Evolutionary conservation across 805 yeast species (phyloP).

Genomic region (Saturnispora ahearnii): DNA sequence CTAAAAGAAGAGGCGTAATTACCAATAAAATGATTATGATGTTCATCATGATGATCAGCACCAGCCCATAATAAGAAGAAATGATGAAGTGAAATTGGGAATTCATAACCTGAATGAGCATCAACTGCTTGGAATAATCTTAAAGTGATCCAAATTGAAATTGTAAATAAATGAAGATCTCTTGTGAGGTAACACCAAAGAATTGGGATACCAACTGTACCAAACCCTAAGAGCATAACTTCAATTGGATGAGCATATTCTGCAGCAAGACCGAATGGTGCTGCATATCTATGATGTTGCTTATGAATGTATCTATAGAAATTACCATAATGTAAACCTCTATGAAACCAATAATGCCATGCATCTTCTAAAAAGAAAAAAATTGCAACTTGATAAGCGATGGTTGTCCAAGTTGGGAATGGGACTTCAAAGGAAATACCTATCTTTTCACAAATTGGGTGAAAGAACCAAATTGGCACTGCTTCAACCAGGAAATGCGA

Average conservation of each 20-base stretch:
- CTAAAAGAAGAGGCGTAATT: slow-evolving; percentile 92
- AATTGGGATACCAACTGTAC: slow-evolving; percentile 94
- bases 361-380: slow-evolving; percentile 85
- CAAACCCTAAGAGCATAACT: slow-evolving; percentile 83
- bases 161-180: slow-evolving; percentile 80
- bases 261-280: slow-evolving; percentile 95
- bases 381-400: slow-evolving; percentile 56
- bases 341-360: slow-evolving; percentile 97
- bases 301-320: slow-evolving; percentile 92
- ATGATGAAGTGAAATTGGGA: slow-evolving; percentile 93
- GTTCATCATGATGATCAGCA: slow-evolving; percentile 96
- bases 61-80: slow-evolving; percentile 97
- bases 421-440: slow-evolving; percentile 78
- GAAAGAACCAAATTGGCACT: slow-evolving; percentile 94
- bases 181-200: slow-evolving; percentile 69
- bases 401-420: slow-evolving; percentile 59
- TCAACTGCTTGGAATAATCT: slow-evolving; percentile 95
- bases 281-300: slow-evolving; percentile 96
- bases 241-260: slow-evolving; percentile 97
- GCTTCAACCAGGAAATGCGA: slow-evolving; percentile 93
- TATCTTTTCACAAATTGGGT: slow-evolving; percentile 75
- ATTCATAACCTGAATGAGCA: slow-evolving; percentile 96
- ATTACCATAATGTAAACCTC: slow-evolving; percentile 78
- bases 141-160: slow-evolving; percentile 76
- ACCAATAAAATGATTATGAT: slow-evolving; percentile 92